Base-by-base conservation (phyloP, 2,329 filamentous ascomycete species). In the Aspergillus candidus region DNA sequence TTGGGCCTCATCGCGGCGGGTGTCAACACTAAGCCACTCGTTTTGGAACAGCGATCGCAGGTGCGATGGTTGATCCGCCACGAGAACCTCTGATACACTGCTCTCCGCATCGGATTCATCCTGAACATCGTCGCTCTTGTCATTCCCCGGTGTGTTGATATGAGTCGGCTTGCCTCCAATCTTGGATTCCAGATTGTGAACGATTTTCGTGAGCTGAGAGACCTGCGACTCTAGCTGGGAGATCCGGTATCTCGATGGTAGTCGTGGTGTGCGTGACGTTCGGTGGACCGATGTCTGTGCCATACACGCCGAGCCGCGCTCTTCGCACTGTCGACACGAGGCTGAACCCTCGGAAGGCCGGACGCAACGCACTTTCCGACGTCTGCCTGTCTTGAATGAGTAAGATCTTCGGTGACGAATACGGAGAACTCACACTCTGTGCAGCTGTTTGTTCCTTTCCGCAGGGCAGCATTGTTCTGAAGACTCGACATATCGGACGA, bases 371-470 rank as follows among this genome's bases (percentile, higher is more conserved):
- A 52, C 50, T 22, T 54, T 54, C 5, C 52, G 50, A 12, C 52
- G 43, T 32, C 52, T 47, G 35, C 52, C 52, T 54, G 14, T 12
- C 17, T 30, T 29, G 11, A n/a, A 15, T 11, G 22, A 32, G n/a
- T 33, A 32, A 35, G 33, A 27, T 4, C 13, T 12, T 7, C 5
- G 33, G 14, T 31, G 32, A 4, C 10, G 12, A 40, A 11, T 11
- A 14, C n/a, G 3, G 35, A 14, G 5, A 6, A 48, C 47, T 31
- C 48, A 54, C 52, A 54, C 35, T 54, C 52, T 11, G 48, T 51
- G 48, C 52, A 54, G 38, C 52, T 54, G 32, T 46, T 54, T 7
- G 52, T 52, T 10, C 52, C 52, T 32, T 48, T 54, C 11, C 51
- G 46, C 17, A 44, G 15, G 11, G 37, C 35, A 13, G 35, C 4